A percentile compares a stretch with the other conserved stretches of the same genome.
These are phyloP conservation scores for Pythium aquatile DNA, from an alignment of 352 stramenopile species.

Conservation along the genomic window DNA sequence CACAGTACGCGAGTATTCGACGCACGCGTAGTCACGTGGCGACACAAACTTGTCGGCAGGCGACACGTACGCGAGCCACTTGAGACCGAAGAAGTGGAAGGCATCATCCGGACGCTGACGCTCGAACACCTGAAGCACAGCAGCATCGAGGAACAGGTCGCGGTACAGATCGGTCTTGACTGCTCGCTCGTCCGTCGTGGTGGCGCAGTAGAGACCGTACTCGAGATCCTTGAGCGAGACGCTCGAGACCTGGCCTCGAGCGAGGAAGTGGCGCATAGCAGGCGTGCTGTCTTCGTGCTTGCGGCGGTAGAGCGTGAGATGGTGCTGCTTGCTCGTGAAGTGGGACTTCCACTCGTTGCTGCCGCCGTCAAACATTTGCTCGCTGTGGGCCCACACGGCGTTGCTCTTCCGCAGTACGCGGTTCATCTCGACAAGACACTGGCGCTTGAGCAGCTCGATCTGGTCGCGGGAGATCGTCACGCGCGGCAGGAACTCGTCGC, in stretches of 20 bases:
- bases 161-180: slow-evolving; percentile 53
- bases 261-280: slow-evolving; percentile 38
- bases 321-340: slow-evolving; percentile 44
- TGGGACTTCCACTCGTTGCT: slow-evolving; percentile 52
- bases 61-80: slow-evolving; percentile 62
- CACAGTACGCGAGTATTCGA: slow-evolving; percentile 60
- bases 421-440: slow-evolving; percentile 48
- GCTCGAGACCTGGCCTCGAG: slow-evolving; percentile 51
- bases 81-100: slow-evolving; percentile 78
- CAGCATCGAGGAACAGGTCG: slow-evolving; percentile 70
- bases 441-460: slow-evolving; percentile 40
- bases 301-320: slow-evolving; percentile 51
- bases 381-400: slow-evolving; percentile 17
- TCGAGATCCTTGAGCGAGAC: slow-evolving; percentile 63
- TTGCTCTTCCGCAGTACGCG: slow-evolving; percentile 41
- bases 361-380: slow-evolving; percentile 54
- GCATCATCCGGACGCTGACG: slow-evolving; percentile 54
- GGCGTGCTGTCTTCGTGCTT: slow-evolving; percentile 28
- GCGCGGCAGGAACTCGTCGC: slow-evolving; percentile 48
- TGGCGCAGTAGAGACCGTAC: slow-evolving; percentile 71
- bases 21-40: slow-evolving; percentile 56
- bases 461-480: slow-evolving; percentile 40
- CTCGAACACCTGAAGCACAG: slow-evolving; percentile 60
- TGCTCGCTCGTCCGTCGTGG: slow-evolving; percentile 63
- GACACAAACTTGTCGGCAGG: slow-evolving; percentile 51